phyloP scores from a whole-genome alignment of 495 filamentous ascomycete genomes.

The Penicillium waksmanii region DNA sequence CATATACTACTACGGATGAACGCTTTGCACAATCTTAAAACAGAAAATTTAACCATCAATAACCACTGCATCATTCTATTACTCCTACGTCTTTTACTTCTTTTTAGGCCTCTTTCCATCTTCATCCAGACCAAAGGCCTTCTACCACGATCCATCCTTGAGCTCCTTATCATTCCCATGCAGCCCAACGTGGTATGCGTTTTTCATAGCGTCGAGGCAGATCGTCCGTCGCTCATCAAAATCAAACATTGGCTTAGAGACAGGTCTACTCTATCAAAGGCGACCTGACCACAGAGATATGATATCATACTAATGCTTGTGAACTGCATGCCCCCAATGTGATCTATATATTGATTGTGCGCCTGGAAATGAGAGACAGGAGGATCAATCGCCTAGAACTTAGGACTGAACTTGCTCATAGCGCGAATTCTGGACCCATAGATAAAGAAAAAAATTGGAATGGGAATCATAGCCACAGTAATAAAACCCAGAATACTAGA shows the following conservation, averaged over 20 bases:
- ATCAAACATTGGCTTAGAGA: conserved; percentile 75
- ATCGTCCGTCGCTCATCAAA: conserved; percentile 59
- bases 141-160: conserved; percentile 63
- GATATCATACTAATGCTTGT: too few relatives aligned
- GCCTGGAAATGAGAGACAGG: too few relatives aligned
- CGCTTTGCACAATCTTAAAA: neutral
- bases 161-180: conserved; percentile 62
- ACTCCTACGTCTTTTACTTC: conserved; percentile 18
- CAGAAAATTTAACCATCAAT: neutral
- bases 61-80: neutral
- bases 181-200: conserved; percentile 63
- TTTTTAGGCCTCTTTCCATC: conserved; percentile 23
- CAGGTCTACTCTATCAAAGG: too few relatives aligned
- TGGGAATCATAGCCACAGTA: conserved; percentile 64
- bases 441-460: conserved; percentile 70
- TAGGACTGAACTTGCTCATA: conserved; percentile 51
- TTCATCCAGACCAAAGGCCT: conserved; percentile 47
- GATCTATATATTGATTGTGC: too few relatives aligned
- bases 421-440: conserved; percentile 66
- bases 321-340: too few relatives aligned
- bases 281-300: too few relatives aligned
- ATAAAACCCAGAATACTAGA: conserved; percentile 69
- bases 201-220: conserved; percentile 66
- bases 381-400: too few relatives aligned
- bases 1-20: neutral